These are phyloP conservation scores for Trichosanthes truncata DNA, from an alignment of 306 rosid genomes.

Conservation along the genomic window DNA sequence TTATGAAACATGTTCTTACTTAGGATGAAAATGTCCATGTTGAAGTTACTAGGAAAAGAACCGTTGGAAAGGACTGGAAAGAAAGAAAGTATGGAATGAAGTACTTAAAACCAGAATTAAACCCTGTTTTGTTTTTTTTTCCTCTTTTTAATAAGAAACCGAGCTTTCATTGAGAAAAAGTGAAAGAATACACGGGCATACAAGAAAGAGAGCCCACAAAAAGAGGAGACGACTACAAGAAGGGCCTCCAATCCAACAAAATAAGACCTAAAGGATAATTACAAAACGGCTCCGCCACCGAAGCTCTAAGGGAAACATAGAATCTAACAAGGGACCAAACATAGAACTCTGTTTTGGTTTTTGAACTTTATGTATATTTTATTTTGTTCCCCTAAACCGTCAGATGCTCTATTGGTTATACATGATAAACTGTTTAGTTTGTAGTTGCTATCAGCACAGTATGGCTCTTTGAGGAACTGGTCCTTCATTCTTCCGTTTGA, in stretches of 20 bases:
- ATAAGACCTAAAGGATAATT: too few species aligned
- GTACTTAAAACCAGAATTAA: neutral
- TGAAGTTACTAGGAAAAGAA: neutral
- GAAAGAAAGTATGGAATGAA: neutral
- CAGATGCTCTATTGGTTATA: neutral
- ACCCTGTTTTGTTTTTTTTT: neutral
- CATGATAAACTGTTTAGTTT: neutral
- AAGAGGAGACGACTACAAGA: too few species aligned
- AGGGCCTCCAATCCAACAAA: too few species aligned
- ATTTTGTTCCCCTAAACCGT: neutral
- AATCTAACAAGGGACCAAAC: too few species aligned
- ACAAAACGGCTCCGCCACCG: too few species aligned
- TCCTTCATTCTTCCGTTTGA: neutral
- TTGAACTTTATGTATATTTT: neutral
- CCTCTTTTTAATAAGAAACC: too few species aligned
- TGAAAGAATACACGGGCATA: too few species aligned
- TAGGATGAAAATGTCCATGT: neutral
- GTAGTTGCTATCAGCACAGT: neutral
- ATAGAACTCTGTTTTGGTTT: neutral
- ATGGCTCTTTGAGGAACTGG: neutral
- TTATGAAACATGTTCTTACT: neutral
- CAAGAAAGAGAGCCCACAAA: too few species aligned
- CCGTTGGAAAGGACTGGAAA: neutral
- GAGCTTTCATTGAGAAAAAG: too few species aligned
- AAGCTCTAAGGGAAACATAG: too few species aligned